Evolutionary conservation across 2,329 filamentous ascomycete genomes (phyloP).

Genomic region (Allantophomopsis cytisporea): DNA sequence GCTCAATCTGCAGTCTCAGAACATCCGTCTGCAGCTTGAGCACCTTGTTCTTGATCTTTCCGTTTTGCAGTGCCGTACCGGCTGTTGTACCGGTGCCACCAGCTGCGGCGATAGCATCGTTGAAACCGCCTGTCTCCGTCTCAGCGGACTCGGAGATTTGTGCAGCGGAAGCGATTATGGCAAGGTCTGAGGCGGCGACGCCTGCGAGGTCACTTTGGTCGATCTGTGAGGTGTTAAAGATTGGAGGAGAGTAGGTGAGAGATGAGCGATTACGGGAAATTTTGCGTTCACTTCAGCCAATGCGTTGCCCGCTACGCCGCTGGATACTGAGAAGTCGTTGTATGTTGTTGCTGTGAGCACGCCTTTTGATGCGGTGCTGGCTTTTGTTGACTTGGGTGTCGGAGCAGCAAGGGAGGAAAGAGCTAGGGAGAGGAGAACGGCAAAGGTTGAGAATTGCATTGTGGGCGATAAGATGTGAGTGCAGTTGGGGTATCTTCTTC

Average conservation of each 20-base stretch:
- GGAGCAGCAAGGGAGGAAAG: not conserved
- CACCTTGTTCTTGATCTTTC: conserved; percentile 49
- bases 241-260: not conserved
- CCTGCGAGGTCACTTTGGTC: conserved; percentile 27
- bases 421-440: not conserved
- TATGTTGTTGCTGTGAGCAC: conserved; percentile 9
- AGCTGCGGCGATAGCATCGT: conserved; percentile 35
- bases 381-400: not conserved
- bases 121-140: conserved; percentile 31
- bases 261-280: conserved; percentile 29
- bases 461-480: too few species aligned
- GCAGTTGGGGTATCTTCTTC: too few species aligned
- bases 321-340: conserved; percentile 31
- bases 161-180: conserved; percentile 32
- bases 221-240: not conserved
- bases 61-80: conserved; percentile 32
- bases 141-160: conserved; percentile 40
- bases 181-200: conserved; percentile 31
- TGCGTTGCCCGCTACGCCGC: conserved; percentile 36
- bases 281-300: conserved; percentile 37
- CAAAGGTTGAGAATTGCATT: not conserved
- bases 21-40: conserved; percentile 40
- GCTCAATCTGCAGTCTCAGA: conserved; percentile 33
- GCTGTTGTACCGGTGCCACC: conserved; percentile 17
- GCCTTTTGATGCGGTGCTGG: not conserved